phyloP scores from a whole-genome alignment of 352 stramenopile species.

The Phytopythium vexans region DNA sequence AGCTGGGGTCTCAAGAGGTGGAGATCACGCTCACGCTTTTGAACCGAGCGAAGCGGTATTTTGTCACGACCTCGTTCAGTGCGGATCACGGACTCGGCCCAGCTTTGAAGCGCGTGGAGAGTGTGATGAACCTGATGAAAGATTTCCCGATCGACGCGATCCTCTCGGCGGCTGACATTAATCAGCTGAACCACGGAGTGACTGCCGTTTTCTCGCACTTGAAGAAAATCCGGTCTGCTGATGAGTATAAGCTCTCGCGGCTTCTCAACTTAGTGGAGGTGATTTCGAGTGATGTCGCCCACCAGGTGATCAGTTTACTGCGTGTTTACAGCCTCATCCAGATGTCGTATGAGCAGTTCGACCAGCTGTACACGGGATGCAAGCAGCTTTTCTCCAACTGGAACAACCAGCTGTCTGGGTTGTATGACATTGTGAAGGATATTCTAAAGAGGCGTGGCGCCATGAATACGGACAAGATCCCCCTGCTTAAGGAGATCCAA shows the following conservation, averaged over 20 bases:
- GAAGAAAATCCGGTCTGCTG: slow-evolving; percentile 88
- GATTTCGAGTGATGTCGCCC: slow-evolving; percentile 82
- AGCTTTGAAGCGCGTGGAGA: slow-evolving; percentile 83
- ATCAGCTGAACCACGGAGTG: slow-evolving; percentile 77
- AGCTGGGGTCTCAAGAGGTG: slow-evolving; percentile 86
- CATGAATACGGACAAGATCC: slow-evolving; percentile 79
- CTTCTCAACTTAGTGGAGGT: slow-evolving; percentile 81
- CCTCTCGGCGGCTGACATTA: slow-evolving; percentile 85
- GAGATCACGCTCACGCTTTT: slow-evolving; percentile 90
- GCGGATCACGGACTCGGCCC: slow-evolving; percentile 86
- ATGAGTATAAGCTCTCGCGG: slow-evolving; percentile 85
- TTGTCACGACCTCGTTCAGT: slow-evolving; percentile 90
- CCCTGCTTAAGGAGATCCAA: slow-evolving; percentile 75
- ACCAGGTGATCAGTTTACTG: slow-evolving; percentile 79
- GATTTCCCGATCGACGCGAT: slow-evolving; percentile 93
- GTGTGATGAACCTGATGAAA: slow-evolving; percentile 92
- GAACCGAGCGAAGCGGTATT: slow-evolving; percentile 90
- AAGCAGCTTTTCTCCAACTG: slow-evolving; percentile 86
- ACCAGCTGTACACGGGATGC: slow-evolving; percentile 67
- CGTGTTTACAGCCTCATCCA: slow-evolving; percentile 84
- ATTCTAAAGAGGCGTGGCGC: slow-evolving; percentile 81
- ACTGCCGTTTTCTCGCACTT: slow-evolving; percentile 84
- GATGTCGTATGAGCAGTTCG: slow-evolving; percentile 82
- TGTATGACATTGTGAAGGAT: slow-evolving; percentile 88
- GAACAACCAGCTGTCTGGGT: slow-evolving; percentile 74